Evolutionary conservation across 495 filamentous ascomycete genomes (phyloP), one percentile per base, ranked within the genome.

Genomic region (Neurospora tetraspora): DNA sequence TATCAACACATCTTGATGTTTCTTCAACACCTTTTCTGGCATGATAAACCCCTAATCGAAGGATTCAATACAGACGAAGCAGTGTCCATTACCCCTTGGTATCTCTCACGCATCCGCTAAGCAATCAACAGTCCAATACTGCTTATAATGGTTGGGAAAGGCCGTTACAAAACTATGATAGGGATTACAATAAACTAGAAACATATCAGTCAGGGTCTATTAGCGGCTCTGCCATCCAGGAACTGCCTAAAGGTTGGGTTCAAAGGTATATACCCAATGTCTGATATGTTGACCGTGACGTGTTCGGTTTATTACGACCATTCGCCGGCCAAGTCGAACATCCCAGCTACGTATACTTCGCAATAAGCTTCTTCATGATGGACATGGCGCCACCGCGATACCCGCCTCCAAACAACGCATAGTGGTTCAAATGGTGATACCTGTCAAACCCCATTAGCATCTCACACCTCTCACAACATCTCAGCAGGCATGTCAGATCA

Each of bases 391-490:
- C 91, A 20, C 84, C 84, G 36, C 88, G 85, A 81, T 97, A 97
- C 5, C 90, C 89, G 3, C 89, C 88, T 0, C 92, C 92, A 81
- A 98, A 97, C 68, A 97, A 84, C 6, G 92, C 91, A 84, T 92
- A 89, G 73, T 97, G 94, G 71, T 97, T 98, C 61, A 98, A 79
- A 82, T 97, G 91, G 80, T 98, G 94, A 78, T 97, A 96, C 59
- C 91, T 94, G 75, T 18, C 71, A 31, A 1, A 16, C 43, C 69
- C 16, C 71, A 71, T 72, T 38, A 76, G 68, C 37, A 38, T 14
- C 42, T n/a, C 42, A 39, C 10, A 36, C 39, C 47, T 31, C 40
- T 47, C 14, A 71, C 31, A 37, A 27, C 68, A 23, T 5, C 39
- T 43, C 27, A 45, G 42, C 8, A 45, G 42, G 8, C 3, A 18